phyloP scores from a whole-genome alignment of 2,329 filamentous ascomycete species.

The Colletotrichum camelliae region DNA sequence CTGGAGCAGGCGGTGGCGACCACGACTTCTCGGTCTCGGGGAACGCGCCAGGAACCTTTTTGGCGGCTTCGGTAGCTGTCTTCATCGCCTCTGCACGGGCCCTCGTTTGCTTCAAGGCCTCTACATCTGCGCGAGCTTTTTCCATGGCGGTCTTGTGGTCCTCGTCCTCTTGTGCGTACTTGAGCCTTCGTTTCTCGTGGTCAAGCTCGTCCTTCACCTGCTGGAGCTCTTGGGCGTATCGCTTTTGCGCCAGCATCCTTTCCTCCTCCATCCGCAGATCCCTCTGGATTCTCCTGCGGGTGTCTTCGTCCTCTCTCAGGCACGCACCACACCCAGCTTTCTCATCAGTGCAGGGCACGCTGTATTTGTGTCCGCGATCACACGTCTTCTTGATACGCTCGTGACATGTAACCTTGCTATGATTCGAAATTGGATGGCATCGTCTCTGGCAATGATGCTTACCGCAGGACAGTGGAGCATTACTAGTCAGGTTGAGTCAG shows the following conservation, averaged over 20 bases:
- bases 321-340: constrained; percentile 58
- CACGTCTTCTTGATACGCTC: constrained; percentile 51
- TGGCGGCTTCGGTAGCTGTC: background rate
- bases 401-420: constrained; percentile 50
- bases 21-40: too few relatives aligned
- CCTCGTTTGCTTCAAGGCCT: background rate
- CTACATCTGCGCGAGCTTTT: constrained; percentile 47
- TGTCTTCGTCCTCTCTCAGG: constrained; percentile 50
- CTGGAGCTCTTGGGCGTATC: constrained; percentile 50
- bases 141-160: constrained; percentile 47
- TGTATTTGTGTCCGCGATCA: constrained; percentile 52
- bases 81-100: background rate
- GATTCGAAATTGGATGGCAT: constrained; percentile 68
- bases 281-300: constrained; percentile 45
- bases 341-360: constrained; percentile 48
- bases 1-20: background rate
- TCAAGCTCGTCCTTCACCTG: constrained; percentile 60
- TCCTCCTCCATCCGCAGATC: constrained; percentile 57
- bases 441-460: constrained; percentile 61
- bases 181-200: constrained; percentile 46
- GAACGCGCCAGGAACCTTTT: background rate
- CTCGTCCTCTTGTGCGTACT: constrained; percentile 48
- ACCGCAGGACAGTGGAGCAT: constrained; percentile 46
- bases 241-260: constrained; percentile 46
- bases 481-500: background rate